Evolutionary conservation across 2,329 filamentous ascomycete genomes (phyloP).

Genomic region (Aspergillus ruber): DNA sequence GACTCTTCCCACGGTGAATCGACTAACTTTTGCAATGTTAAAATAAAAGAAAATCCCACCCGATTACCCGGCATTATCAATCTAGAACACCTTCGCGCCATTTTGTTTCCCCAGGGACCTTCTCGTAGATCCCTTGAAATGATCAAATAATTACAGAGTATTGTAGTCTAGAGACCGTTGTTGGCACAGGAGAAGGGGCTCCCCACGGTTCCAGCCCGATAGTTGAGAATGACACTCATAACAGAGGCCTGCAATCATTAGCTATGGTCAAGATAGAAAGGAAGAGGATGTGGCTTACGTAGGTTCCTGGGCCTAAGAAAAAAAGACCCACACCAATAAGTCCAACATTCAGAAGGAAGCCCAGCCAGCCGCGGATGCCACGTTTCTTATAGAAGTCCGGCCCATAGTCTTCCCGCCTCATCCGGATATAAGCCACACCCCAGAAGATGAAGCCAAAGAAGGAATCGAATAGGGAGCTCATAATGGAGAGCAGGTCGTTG

Average conservation of each 20-base stretch:
- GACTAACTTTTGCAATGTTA: too few relatives aligned
- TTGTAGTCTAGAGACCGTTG: conserved; percentile 26
- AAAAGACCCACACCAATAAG: conserved; percentile 72
- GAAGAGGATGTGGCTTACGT: conserved; percentile 40
- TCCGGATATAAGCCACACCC: conserved; percentile 42
- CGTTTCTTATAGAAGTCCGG: conserved; percentile 35
- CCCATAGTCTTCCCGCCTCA: conserved; percentile 37
- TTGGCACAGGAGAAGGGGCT: conserved; percentile 67
- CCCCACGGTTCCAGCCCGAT: conserved; percentile 57
- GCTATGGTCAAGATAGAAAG: conserved; percentile 33
- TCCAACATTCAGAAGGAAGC: conserved; percentile 56
- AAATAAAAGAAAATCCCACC: too few relatives aligned
- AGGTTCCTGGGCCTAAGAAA: conserved; percentile 76
- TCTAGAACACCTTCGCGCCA: neutral
- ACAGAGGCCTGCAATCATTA: conserved; percentile 32
- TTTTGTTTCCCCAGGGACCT: neutral
- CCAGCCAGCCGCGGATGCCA: conserved; percentile 39
- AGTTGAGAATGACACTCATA: conserved; percentile 57
- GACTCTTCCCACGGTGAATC: neutral
- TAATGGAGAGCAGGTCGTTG: conserved; percentile 56
- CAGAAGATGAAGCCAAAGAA: conserved; percentile 82
- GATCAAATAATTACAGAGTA: conserved; percentile 4
- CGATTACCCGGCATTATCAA: neutral
- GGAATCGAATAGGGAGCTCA: conserved; percentile 75
- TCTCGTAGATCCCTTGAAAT: neutral